These are phyloP conservation scores for Wickerhamomyces queroliae DNA, from an alignment of 805 yeast genomes.

Conservation along the genomic window DNA sequence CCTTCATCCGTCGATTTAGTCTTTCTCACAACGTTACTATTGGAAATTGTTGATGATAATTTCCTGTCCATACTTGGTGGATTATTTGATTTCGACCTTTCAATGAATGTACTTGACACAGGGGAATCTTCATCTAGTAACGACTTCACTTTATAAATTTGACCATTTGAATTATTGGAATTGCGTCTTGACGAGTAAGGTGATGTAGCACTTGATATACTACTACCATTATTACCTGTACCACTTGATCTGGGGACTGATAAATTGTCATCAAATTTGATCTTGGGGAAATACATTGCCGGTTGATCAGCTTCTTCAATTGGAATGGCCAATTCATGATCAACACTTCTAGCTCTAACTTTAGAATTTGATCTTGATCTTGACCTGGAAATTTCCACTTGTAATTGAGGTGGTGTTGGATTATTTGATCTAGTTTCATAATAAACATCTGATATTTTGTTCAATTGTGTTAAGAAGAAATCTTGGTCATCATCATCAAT, in stretches of 20 bases:
- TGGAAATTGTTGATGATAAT: background rate
- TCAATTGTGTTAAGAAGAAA: background rate
- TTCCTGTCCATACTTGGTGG: slow-evolving; percentile 2
- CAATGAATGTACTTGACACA: slow-evolving; percentile 1
- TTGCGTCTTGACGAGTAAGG: slow-evolving; percentile 11
- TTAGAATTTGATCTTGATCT: background rate
- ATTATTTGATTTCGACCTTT: slow-evolving; percentile 12
- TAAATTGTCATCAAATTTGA: slow-evolving; percentile 16
- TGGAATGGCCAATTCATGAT: slow-evolving; percentile 1
- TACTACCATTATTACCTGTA: background rate
- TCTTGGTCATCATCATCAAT: background rate
- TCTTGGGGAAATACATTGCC: slow-evolving; percentile 8
- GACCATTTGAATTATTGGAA: slow-evolving; percentile 6
- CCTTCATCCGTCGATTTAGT: background rate
- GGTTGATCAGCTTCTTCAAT: slow-evolving; percentile 1
- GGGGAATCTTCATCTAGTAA: slow-evolving; percentile 14
- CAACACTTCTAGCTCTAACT: background rate
- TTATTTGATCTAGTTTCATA: background rate
- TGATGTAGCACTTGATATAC: slow-evolving; percentile 3
- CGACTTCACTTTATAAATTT: slow-evolving; percentile 18
- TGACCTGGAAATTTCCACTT: background rate
- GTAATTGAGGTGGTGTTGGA: background rate
- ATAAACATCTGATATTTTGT: background rate
- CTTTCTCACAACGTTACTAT: background rate
- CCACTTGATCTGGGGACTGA: slow-evolving; percentile 7